Evolutionary conservation across 345 rosid species (phyloP), one percentile per base, ranked within the genome.

Genomic region (Luvunga scandens): DNA sequence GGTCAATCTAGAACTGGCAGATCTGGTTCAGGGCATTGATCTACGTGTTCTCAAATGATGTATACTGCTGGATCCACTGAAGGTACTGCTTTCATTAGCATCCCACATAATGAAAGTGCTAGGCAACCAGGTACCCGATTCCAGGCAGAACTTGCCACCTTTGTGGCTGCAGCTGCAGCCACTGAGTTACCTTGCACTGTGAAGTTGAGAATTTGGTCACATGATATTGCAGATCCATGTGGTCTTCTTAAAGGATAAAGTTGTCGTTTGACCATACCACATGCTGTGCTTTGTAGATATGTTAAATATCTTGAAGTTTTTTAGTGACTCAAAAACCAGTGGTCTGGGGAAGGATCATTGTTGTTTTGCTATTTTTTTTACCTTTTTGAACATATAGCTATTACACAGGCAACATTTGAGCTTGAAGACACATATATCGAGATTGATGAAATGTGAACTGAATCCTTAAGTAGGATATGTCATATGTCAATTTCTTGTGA

Each of bases 261-360:
- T 77, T 95, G 94, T 72, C 89, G 91, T 38, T 81, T 95, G 75
- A 88, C 83, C 9, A 91, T 95, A 79, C 92, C 94, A 39, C 98
- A 95, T 86, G 99, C 96, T 22, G 99, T 95, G 76, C 97, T 95
- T 77, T 95, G 99, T 80, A 95, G 99, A 98, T 91, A 89, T 72
- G 36, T 60, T 42, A 10, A 57, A 33, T 42, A 73, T 25, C 27
- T 33, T 57, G 10, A 48, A 22, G 2, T 27, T 10, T 9, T 34
- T 72, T 72, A 21, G 7, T 27, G 33, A 62, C 25, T 74, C 36
- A 66, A 75, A 45, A 75, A 12, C 19, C 38, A 8, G 34, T 61
- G 59, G 42, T 19, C 2, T 8, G 4, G 28, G 18, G 24, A 60
- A 60, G 27, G n/a, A n/a, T n/a, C n/a, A n/a, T n/a, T n/a, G n/a